These are phyloP conservation scores for Alternaria sp. DNA, from an alignment of 2,329 filamentous ascomycete genomes.

Conservation along the genomic window DNA sequence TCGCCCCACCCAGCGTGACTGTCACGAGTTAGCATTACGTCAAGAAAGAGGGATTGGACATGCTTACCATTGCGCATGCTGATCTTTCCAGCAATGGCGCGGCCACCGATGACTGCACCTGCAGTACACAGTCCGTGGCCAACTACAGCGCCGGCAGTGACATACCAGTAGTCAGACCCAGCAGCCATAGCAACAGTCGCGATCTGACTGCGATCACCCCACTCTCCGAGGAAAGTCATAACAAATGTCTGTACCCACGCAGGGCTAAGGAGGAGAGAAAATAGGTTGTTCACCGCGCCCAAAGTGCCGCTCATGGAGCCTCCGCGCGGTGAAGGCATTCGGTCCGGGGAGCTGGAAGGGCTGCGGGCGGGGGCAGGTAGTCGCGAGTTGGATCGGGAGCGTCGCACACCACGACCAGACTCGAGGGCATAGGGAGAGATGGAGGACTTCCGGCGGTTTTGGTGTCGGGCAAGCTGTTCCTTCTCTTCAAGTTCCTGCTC, in stretches of 20 bases:
- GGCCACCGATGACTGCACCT: constrained; percentile 87
- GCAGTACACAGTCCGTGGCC: constrained; percentile 92
- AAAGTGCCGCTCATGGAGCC: constrained; percentile 61
- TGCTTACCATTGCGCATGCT: constrained; percentile 93
- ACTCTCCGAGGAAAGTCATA: constrained; percentile 98
- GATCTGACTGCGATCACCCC: constrained; percentile 97
- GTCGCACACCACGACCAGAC: constrained; percentile 73
- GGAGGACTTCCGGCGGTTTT: constrained; percentile 68
- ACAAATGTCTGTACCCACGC: constrained; percentile 99
- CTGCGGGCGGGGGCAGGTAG: constrained; percentile 82
- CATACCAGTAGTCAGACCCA: constrained; percentile 98
- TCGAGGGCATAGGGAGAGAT: constrained; percentile 80
- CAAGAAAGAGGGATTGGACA: background rate
- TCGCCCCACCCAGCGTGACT: constrained; percentile 92
- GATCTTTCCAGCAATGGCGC: constrained; percentile 90
- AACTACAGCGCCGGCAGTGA: constrained; percentile 83
- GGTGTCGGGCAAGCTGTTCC: constrained; percentile 74
- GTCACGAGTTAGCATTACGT: constrained; percentile 31
- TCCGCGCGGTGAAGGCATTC: constrained; percentile 54
- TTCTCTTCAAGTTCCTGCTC: constrained; percentile 94
- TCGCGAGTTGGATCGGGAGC: constrained; percentile 74
- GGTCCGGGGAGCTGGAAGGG: constrained; percentile 65
- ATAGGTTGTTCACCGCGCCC: constrained; percentile 82
- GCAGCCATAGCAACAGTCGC: constrained; percentile 99
- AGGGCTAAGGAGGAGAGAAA: constrained; percentile 86